Evolutionary conservation across 768 basidiomycete genomes (phyloP), one percentile per base, ranked within the genome.

Genomic region (Vararia minispora): DNA sequence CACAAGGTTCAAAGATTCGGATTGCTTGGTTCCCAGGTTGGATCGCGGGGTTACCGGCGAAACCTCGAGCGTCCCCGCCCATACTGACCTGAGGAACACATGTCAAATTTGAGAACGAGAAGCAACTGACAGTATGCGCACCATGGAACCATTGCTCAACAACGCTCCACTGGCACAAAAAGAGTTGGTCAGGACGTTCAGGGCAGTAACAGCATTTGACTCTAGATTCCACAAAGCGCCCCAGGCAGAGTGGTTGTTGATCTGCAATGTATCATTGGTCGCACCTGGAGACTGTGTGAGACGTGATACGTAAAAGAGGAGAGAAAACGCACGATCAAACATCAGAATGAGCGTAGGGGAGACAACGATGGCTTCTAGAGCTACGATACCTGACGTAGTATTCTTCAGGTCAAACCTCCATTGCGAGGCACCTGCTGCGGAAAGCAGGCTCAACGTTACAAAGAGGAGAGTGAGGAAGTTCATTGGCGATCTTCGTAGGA

Each of bases 61-160:
- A 36, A 14, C 25, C 36, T 7, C 40, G 42, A 11, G 41, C 33
- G 28, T 47, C 42, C 10, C 51, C 51, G n/a, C 46, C 49, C 18
- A 52, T 28, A 33, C 53, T 54, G 16, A 49, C 49, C 51, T 52
- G 33, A 4, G 33, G 16, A 18, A 22, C 22, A n/a, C n/a, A n/a
- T 31, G 33, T 23, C n/a, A n/a, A 32, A 9, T 25, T 13, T 13
- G 28, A 14, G 21, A n/a, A 28, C 12, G 3, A 22, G 37, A 26
- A 14, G 5, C 18, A 31, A 14, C 13, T 8, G 22, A 24, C 22
- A 33, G 23, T 32, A 8, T 25, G 31, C 47, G 18, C 12, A 58
- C 55, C 58, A 59, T 55, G 6, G 57, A 51, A 3, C 57, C 61
- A 33, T 62, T 62, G 35, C 54, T 55, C 16, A 62, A 34, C 6